phyloP scores from a whole-genome alignment of 2,329 filamentous ascomycete species.

The Scedosporium aurantiacum region DNA sequence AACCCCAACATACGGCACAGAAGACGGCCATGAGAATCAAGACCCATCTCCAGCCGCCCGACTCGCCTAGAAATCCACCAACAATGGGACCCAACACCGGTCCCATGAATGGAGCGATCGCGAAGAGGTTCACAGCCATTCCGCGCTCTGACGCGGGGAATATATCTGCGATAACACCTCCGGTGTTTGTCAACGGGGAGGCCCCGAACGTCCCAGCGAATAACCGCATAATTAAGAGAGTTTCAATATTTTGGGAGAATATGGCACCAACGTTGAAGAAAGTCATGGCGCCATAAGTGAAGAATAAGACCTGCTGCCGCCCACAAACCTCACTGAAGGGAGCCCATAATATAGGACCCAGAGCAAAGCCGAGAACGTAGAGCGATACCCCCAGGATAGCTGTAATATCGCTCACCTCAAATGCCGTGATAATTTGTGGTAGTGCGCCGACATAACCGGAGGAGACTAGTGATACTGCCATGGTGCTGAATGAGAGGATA shows the following conservation, averaged over 20 bases:
- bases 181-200: slow-evolving; percentile 51
- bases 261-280: slow-evolving; percentile 51
- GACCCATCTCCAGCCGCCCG: slow-evolving; percentile 53
- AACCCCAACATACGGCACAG: slow-evolving; percentile 45
- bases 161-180: slow-evolving; percentile 54
- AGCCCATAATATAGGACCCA: slow-evolving; percentile 55
- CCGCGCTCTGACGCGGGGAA: slow-evolving; percentile 44
- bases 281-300: slow-evolving; percentile 45
- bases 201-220: slow-evolving; percentile 53
- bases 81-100: slow-evolving; percentile 49
- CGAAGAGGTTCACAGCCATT: slow-evolving; percentile 47
- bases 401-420: neutral
- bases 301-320: slow-evolving; percentile 48
- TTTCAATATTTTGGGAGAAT: slow-evolving; percentile 44
- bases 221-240: slow-evolving; percentile 56
- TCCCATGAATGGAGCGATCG: slow-evolving; percentile 52
- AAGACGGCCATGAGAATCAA: slow-evolving; percentile 52
- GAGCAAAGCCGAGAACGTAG: slow-evolving; percentile 51
- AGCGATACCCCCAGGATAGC: slow-evolving; percentile 40
- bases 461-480: slow-evolving; percentile 60
- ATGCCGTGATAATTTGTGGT: neutral
- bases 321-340: slow-evolving; percentile 57
- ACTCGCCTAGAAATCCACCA: slow-evolving; percentile 50
- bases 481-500: slow-evolving; percentile 49
- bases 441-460: slow-evolving; percentile 55